Evolutionary conservation across 179 eudicot species (phyloP).

Genomic region (Carnegiea gigantea): DNA sequence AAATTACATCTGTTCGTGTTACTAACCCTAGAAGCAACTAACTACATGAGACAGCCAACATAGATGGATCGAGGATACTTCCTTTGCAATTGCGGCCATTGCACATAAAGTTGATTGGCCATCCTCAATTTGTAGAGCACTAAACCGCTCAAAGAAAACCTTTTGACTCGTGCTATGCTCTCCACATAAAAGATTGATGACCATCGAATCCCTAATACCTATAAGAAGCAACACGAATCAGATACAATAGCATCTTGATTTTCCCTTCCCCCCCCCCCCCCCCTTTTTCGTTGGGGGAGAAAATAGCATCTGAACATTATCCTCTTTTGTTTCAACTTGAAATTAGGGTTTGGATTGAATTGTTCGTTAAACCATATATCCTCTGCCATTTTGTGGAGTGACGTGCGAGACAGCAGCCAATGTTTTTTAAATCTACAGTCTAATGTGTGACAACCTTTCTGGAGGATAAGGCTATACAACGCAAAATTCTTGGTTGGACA

Average conservation of each 20-base stretch:
- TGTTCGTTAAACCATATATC: not conserved
- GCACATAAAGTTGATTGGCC: slow-evolving; percentile 84
- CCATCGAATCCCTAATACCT: slow-evolving; percentile 86
- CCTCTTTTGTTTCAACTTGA: not conserved
- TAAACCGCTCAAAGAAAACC: slow-evolving; percentile 78
- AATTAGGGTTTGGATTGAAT: not conserved
- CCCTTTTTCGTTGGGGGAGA: not conserved
- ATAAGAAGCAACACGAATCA: slow-evolving; percentile 15
- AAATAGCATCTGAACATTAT: not conserved
- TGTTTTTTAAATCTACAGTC: not conserved
- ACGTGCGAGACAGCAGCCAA: not conserved
- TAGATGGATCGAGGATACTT: slow-evolving; percentile 69
- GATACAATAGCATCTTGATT: not conserved
- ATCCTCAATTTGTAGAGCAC: slow-evolving; percentile 73
- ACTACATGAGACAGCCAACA: slow-evolving; percentile 85
- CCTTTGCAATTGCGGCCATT: slow-evolving; percentile 88
- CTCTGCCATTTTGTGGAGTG: not conserved
- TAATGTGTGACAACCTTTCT: not conserved
- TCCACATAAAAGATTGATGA: slow-evolving; percentile 83
- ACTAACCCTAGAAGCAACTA: not conserved
- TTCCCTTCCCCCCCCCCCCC: not conserved
- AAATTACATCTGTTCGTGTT: not conserved
- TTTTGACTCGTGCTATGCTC: slow-evolving; percentile 89
- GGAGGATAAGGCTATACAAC: not conserved
- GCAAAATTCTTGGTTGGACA: not conserved